Base-by-base conservation (phyloP, 176 grass and related monocot species). In the Paspalum vaginatum region DNA sequence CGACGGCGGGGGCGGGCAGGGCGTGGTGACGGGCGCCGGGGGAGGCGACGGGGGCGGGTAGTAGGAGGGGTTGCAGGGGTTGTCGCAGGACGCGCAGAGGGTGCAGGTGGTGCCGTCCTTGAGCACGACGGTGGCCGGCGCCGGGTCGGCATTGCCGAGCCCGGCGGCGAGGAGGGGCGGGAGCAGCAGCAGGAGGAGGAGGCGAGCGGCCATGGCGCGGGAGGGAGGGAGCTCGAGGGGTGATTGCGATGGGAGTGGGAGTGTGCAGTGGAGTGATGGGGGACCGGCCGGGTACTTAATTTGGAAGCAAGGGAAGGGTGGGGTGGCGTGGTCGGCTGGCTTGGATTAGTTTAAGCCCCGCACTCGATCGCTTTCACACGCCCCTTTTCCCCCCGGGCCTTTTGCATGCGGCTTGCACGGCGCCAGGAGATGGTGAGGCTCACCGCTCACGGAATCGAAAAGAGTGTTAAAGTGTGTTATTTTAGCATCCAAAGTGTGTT, bases 1-100 rank as follows among this genome's bases (percentile, higher is more conserved):
- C 41, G 62, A 66, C 21, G 93, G 85, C n/a, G 93, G 78, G 0
- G 93, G 87, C 40, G 79, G 69, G 44, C 52, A 85, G 6, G 78
- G 73, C 13, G 63, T n/a, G 3, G 76, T 20, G 65, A 78, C 75
- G 25, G 84, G 79, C 1, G 75, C 76, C 16, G 88, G 86, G 0
- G 91, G 81, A 45, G 89, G 86, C 0, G 26, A 26, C 1, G 84
- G 88, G 3, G 95, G 77, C 6, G 92, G 92, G 49, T 88, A 83
- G 84, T 74, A 87, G 60, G 73, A 25, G 0, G 86, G 86, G 77
- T 82, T 85, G 83, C 92, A 93, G 49, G 95, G 92, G 55, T 98
- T 93, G 78, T 81, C 90, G 86, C 90, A 98, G 54, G 94, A 87
- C 27, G 57, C 91, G 87, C 94, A 97, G 80, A 97, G 89, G 13